Conservation (phyloP, 1,284 basidiomycete species). For the Laetiporus sulphureus region DNA sequence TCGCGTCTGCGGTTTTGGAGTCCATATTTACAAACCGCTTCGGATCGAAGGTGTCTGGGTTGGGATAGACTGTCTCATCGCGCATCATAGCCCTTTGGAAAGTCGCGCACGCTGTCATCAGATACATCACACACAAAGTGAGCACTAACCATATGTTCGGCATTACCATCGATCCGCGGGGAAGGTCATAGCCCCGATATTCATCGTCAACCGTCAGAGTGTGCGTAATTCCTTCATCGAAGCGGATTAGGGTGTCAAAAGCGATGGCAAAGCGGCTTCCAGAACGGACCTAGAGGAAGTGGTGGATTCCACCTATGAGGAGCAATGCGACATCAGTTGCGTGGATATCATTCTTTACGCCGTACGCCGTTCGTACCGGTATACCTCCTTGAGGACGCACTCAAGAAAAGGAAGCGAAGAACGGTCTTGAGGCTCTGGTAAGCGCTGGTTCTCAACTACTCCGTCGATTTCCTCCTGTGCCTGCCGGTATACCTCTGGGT, state of each 20-base stretch:
- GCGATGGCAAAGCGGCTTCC: not conserved
- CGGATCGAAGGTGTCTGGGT: conserved; percentile 18
- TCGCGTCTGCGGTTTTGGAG: conserved; percentile 12
- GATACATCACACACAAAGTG: not conserved
- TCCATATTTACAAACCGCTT: conserved; percentile 19
- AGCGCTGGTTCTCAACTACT: conserved; percentile 28
- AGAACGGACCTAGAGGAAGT: conserved; percentile 18
- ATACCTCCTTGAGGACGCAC: conserved; percentile 34
- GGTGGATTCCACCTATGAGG: conserved; percentile 26
- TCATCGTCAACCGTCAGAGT: conserved; percentile 5
- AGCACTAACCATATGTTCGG: conserved; percentile 12
- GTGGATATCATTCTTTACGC: not conserved
- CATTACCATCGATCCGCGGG: conserved; percentile 10
- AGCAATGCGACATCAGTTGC: not conserved
- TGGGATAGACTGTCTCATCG: conserved; percentile 14
- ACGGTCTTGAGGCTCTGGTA: conserved; percentile 37
- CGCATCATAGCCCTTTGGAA: conserved; percentile 19
- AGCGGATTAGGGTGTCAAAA: not conserved
- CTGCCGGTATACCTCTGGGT: conserved; percentile 30
- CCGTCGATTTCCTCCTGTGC: conserved; percentile 37
- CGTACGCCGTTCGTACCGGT: conserved; percentile 7
- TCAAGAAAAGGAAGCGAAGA: conserved; percentile 32
- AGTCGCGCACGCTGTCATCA: not conserved
- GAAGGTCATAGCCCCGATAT: conserved; percentile 10
- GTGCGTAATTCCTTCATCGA: conserved; percentile 11